phyloP scores from a whole-genome alignment of 345 rosid genomes.

The Jatropha curcas region DNA sequence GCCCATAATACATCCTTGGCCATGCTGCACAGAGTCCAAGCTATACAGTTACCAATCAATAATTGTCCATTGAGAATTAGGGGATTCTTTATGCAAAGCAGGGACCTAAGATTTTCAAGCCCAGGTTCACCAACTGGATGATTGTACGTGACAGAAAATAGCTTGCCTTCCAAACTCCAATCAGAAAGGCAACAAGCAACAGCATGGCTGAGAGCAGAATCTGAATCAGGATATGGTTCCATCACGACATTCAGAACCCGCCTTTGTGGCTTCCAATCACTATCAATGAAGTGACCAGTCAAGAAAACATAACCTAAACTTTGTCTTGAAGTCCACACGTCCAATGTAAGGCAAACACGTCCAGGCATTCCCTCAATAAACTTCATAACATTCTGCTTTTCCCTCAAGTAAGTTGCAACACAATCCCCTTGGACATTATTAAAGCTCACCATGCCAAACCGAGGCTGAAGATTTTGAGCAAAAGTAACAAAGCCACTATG shows the following conservation, averaged over 20 bases:
- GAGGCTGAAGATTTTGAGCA: slow-evolving; percentile 76
- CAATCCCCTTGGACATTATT: slow-evolving; percentile 89
- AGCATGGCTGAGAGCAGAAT: slow-evolving; percentile 66
- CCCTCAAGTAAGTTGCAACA: slow-evolving; percentile 74
- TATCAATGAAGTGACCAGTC: slow-evolving; percentile 74
- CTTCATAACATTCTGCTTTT: slow-evolving; percentile 75
- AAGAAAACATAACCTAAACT: slow-evolving; percentile 73
- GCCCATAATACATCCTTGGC: slow-evolving; percentile 60
- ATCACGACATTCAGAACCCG: slow-evolving; percentile 80
- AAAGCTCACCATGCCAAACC: slow-evolving; percentile 66
- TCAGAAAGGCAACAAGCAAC: slow-evolving; percentile 81
- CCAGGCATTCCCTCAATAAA: slow-evolving; percentile 72
- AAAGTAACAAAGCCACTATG: slow-evolving; percentile 74
- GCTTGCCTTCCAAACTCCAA: slow-evolving; percentile 78
- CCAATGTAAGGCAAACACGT: slow-evolving; percentile 68
- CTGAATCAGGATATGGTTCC: slow-evolving; percentile 82
- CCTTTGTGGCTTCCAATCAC: slow-evolving; percentile 75
- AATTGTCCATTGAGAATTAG: slow-evolving; percentile 79
- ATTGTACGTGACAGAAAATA: slow-evolving; percentile 70
- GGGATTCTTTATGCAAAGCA: slow-evolving; percentile 68
- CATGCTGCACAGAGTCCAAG: slow-evolving; percentile 52
- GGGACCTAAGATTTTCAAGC: slow-evolving; percentile 60
- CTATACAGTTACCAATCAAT: slow-evolving; percentile 65
- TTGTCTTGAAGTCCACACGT: slow-evolving; percentile 70
- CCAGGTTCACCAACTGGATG: slow-evolving; percentile 55